Base-by-base conservation (phyloP, 1,284 basidiomycete species). In the Cryptococcus sp. region DNA sequence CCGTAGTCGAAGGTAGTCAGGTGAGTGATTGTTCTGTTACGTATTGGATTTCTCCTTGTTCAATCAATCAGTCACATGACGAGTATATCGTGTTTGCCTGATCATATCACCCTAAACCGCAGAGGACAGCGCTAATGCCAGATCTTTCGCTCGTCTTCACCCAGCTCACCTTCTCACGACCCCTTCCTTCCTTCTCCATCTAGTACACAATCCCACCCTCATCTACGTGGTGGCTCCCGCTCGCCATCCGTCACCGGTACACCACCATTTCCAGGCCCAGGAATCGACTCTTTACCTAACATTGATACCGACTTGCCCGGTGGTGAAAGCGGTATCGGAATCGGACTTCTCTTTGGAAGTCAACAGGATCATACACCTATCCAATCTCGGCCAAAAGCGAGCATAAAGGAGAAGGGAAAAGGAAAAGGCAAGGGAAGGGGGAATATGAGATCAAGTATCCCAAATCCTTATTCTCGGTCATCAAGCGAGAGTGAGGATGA, bases 161-260 rank as follows among this genome's bases (percentile, higher is more conserved):
- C 67, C 1, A 54, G 58, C 3, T 70, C 67, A 22, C 67, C 67
- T 10, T 61, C 65, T 0, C 68, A 67, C 36, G 69, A 73, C 52
- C 71, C 71, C 7, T 73, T 73, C 54, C 52, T 70, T 7, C 61
- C 68, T 11, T 70, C 68, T 1, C 69, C 70, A 1, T 59, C 61
- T 1, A 54, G 60, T 7, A 64, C 66, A 1, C 50, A 45, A 7
- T 66, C 62, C 4, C 60, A 65, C 18, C 66, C 71, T 1, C 62
- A 61, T 19, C 56, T 70, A 1, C 51, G 55, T 7, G 64, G 63
- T 4, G 64, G 61, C 1, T 64, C 62, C 10, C 46, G 56, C 4
- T 66, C 64, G 11, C 60, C 56, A 0, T 64, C 67, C 18, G 62
- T 60, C 1, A 22, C 56, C 7, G 48, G 57, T 7, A 73, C 71